Evolutionary conservation across 2,329 filamentous ascomycete species (phyloP).

Genomic region (Waltergamsia citrina): DNA sequence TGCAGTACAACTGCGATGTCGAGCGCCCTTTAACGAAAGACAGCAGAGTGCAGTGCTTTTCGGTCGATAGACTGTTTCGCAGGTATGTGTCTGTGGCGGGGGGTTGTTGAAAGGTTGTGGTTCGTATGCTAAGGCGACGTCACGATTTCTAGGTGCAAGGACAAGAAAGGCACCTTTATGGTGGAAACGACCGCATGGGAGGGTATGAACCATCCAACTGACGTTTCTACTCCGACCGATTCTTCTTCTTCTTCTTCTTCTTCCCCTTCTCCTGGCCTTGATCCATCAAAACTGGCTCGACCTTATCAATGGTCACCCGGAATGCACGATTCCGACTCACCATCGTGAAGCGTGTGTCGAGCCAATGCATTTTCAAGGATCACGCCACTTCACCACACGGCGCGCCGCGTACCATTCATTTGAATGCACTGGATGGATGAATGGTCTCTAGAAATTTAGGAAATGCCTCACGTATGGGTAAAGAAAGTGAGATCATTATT

Average conservation of each 20-base stretch:
- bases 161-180: slow-evolving; percentile 46
- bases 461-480: too few relatives aligned
- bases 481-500: too few relatives aligned
- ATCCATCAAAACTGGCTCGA: neutral
- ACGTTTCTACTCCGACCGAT: neutral
- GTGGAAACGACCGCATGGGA: slow-evolving; percentile 60
- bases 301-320: slow-evolving; percentile 19
- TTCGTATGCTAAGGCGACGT: slow-evolving; percentile 1
- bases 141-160: slow-evolving; percentile 38
- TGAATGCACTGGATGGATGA: too few relatives aligned
- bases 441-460: too few relatives aligned
- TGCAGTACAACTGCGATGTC: slow-evolving; percentile 53
- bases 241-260: neutral
- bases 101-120: neutral
- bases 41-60: slow-evolving; percentile 43
- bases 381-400: neutral
- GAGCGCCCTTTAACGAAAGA: slow-evolving; percentile 32
- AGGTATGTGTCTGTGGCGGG: slow-evolving; percentile 31
- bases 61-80: slow-evolving; percentile 50
- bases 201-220: slow-evolving; percentile 11
- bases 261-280: neutral
- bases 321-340: slow-evolving; percentile 21
- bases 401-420: too few relatives aligned
- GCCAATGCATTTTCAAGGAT: too few relatives aligned
- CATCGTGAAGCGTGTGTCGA: slow-evolving; percentile 8